Base-by-base conservation (phyloP, 805 yeast genomes). In the Hanseniaspora thailandica region DNA sequence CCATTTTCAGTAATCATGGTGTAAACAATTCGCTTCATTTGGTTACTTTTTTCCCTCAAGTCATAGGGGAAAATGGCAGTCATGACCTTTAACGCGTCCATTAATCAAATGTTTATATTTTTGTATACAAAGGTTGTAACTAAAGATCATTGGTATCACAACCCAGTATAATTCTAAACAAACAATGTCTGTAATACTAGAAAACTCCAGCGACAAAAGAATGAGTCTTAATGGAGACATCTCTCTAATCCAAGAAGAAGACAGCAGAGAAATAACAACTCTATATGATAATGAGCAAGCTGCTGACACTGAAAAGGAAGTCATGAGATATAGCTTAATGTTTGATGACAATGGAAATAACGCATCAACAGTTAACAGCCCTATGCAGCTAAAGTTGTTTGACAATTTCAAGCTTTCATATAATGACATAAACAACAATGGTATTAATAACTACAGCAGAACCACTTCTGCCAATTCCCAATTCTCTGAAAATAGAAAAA, bases 221-320 rank as follows among this genome's bases (percentile, higher is more conserved):
- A 9, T 43, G 20, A 30, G 46, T 43, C 19, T 43, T 15, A 43
- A 28, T 20, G 31, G 30, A 2, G 47, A 50, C 10, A 43, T 50
- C 4, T 50, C 54, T 4, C 28, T 50, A 13, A 50, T 50, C 9
- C 43, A 50, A 43, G 54, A 50, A 43, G 54, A 50, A 30, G 54
- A 50, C 30, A 50, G 54, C 20, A 43, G n/a, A 20, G 54, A 50
- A 10, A 19, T 50, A 5, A 43, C 47, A 2, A 8, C 52, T 19
- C 34, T 33, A 6, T 50, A 43, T 23, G 47, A 43, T 13, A 48
- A 39, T 20, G 46, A 40, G 12, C 20, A 41, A 9, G 23, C 20
- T n/a, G 30, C 13, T 26, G 26, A 33, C 8, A n/a, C 26, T n/a
- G 39, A 25, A 10, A 35, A 43, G 13, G 47, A 50, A 1, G 47